Base-by-base conservation (phyloP, 163 green algal genomes). In the Prototheca wickerhamii region DNA sequence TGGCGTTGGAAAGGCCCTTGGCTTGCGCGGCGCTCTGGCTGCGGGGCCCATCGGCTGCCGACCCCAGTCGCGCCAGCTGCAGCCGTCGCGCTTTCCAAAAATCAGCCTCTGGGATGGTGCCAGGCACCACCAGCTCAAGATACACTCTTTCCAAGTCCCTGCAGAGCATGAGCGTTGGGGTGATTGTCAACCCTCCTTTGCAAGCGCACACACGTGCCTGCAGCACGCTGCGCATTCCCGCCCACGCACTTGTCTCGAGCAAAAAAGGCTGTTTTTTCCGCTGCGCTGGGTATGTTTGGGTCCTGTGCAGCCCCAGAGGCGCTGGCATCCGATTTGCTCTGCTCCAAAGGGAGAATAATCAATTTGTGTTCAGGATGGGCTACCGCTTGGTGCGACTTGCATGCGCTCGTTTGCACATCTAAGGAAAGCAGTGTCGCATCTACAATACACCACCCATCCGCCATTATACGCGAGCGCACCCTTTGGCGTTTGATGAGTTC, bases 61-160 rank as follows among this genome's bases (percentile, higher is more conserved):
- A 10, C 37, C 37, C 46, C 46, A 54, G 51, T 17, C 60, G 51
- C 17, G 53, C 68, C 35, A 78, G 32, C 15, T 65, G 61, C 4
- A n/a, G 50, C 33, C 63, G 51, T 20, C 68, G 65, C 6, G 57
- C 61, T 23, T 29, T 37, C 79, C 80, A 87, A 52, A 87, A 87
- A 40, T 87, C 80, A 8, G 67, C 60, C 30, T 84, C 80, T 20
- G 64, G 60, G 12, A 87, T 55, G 17, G 80, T 66, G 21, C 69
- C 66, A 15, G 46, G 34, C 4, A 53, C n/a, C 23, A 88, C 81
- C 15, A 88, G 72, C 49, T 78, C 53, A 42, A 65, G 57, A 60
- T 86, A 79, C 30, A 86, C 32, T 0, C 44, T 51, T 20, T 71
- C 44, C 29, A 88, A 30, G 32, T 83, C 74, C 34, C 64, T 81